Base-by-base conservation (phyloP, 1,284 basidiomycete species). In the Trichosporon ovoides region DNA sequence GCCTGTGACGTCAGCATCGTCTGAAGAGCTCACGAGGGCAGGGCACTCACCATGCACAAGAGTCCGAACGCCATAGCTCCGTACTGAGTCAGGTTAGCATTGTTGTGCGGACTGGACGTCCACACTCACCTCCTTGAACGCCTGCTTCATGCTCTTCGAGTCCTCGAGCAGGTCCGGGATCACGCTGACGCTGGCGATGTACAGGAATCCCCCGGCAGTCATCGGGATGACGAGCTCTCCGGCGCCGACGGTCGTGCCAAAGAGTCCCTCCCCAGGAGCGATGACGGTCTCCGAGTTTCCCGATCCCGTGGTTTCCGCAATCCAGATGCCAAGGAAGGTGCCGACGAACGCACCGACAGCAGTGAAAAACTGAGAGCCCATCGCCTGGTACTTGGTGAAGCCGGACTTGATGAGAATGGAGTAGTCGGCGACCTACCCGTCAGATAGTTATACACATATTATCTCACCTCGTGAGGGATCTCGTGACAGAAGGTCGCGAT, bases 401-500 rank as follows among this genome's bases (percentile, higher is more conserved):
- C 90, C 90, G 64, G 88, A 90, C 56, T 91, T 87, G 68, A 91
- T 84, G 36, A 92, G 80, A 67, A 93, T 92, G 16, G 88, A 91
- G 71, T 92, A 92, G 74, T 93, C 90, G 18, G 90, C 91, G 60
- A 93, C 92, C 80, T 76, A 49, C 6, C 14, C n/a, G 38, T 53
- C 50, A 55, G 43, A 13, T 38, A 10, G 31, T 28, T 5, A n/a
- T 19, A 28, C 10, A n/a, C n/a, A n/a, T n/a, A n/a, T n/a, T n/a
- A 34, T 59, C 68, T 60, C 56, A 74, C 74, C 66, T 91, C 89
- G 69, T 91, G 89, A 16, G 89, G 89, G 56, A 92, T 91, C 75
- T 93, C 90, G 73, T 93, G 90, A 7, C 89, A 89, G 71, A 93
- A 92, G 69, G 90, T 92, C 16, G 91, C 91, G 49, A 93, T 82